Percentiles rank a stretch among this genome's conserved stretches.
These are phyloP conservation scores for Eucalyptus pauciflora DNA, from an alignment of 345 rosid species.

Conservation along the genomic window DNA sequence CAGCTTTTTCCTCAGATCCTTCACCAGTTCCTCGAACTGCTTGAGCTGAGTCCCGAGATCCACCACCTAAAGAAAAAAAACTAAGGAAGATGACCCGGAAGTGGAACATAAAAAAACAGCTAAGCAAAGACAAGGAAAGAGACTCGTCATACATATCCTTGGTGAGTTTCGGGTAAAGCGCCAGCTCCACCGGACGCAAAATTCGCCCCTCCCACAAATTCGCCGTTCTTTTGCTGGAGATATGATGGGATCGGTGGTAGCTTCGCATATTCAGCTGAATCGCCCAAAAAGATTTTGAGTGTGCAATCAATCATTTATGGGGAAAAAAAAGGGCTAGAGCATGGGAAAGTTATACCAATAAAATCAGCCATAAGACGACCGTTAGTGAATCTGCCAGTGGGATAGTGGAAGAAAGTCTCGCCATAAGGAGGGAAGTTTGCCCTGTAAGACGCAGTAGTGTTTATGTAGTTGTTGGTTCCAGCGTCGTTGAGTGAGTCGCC, in stretches of 20 bases:
- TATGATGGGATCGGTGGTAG: constrained; percentile 1
- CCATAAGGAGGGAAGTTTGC: constrained; percentile 24
- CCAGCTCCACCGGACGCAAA: constrained; percentile 8
- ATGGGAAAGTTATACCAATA: neutral
- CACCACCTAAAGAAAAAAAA: neutral
- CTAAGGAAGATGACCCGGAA: neutral
- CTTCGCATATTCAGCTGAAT: constrained; percentile 2
- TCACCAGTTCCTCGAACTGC: neutral
- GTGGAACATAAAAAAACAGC: neutral
- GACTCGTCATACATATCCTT: neutral
- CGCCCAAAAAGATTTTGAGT: neutral
- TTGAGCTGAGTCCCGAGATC: neutral
- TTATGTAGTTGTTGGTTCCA: constrained; percentile 20
- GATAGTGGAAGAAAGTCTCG: constrained; percentile 4
- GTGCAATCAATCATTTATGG: neutral
- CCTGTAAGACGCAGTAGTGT: neutral
- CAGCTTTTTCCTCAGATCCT: neutral
- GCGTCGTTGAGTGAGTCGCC: constrained; percentile 28
- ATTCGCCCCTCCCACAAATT: neutral
- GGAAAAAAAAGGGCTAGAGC: neutral
- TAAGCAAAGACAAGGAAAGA: neutral
- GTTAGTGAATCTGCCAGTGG: constrained; percentile 7
- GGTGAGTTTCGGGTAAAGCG: neutral
- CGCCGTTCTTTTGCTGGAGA: neutral
- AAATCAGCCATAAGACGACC: constrained; percentile 11